Percentiles rank a stretch among this genome's conserved stretches.
These are phyloP conservation scores for Psilocybe sp. DNA, from an alignment of 768 basidiomycete species.

Conservation along the genomic window DNA sequence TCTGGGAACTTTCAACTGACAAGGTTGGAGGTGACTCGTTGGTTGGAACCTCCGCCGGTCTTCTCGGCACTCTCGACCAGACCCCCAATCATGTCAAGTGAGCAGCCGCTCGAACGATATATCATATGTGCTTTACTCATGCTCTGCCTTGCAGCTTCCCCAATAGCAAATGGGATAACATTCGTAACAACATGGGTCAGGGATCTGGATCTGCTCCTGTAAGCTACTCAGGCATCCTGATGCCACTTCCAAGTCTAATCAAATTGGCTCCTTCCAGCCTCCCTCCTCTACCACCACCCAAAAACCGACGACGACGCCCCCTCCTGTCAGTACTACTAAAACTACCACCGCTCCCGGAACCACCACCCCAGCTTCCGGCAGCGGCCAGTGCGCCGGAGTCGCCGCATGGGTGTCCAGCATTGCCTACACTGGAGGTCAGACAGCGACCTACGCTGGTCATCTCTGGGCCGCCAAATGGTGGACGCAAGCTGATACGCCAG, in stretches of 20 bases:
- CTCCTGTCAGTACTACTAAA: neutral
- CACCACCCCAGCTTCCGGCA: constrained; percentile 21
- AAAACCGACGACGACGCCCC: constrained; percentile 21
- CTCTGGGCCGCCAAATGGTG: constrained; percentile 66
- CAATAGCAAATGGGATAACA: constrained; percentile 69
- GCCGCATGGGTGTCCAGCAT: constrained; percentile 49
- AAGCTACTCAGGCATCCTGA: constrained; percentile 14
- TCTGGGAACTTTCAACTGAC: constrained; percentile 73
- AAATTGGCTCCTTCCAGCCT: constrained; percentile 1
- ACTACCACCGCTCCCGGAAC: too few relatives aligned
- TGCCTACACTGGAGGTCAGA: constrained; percentile 44
- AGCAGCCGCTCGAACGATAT: constrained; percentile 5
- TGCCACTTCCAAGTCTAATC: constrained; percentile 15
- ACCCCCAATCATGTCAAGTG: constrained; percentile 66
- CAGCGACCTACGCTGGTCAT: constrained; percentile 48
- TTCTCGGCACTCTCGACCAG: constrained; percentile 54
- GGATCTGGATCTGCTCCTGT: constrained; percentile 15
- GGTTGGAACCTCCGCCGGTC: constrained; percentile 43
- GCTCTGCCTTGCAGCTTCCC: constrained; percentile 43
- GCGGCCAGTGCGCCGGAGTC: constrained; percentile 38
- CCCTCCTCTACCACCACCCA: constrained; percentile 18
- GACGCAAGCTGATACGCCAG: constrained; percentile 57
- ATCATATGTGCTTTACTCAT: neutral
- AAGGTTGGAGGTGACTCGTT: constrained; percentile 58
- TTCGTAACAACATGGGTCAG: constrained; percentile 58